Base-by-base conservation (phyloP, 2,329 filamentous ascomycete genomes). In the Eurotiales sp. region DNA sequence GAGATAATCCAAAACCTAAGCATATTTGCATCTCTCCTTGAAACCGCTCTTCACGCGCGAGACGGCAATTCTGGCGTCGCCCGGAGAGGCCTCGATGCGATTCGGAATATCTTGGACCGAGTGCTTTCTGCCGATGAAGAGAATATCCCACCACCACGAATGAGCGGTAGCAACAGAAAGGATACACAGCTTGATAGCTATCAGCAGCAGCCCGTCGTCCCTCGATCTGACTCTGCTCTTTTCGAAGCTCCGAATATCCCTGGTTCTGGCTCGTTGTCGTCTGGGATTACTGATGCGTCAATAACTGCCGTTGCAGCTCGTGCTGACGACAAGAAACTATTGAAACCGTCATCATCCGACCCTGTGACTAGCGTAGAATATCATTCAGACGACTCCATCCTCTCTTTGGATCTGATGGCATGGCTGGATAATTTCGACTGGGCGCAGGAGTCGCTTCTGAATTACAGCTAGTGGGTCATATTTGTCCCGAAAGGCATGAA, bases 1-100 rank as follows among this genome's bases (percentile, higher is more conserved):
- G 52, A 58, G 19, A 45, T 60, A 8, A 58, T 61, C 12, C 60
- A 62, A 22, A 57, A 61, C 4, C 50, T 62, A 3, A 58, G 55
- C 30, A 56, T 62, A 8, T 59, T 61, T 8, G 51, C 56, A 2
- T 47, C 58, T 5, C 44, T 56, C 4, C 8, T 58, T 8, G 54
- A 56, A 17, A 56, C 43, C 8, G 52, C 52, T 6, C 36, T 59
- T 5, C 44, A 44, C 10, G 30, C 41, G 5, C 46, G 50, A 14
- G 44, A 58, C 8, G 56, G 58, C 0, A 54, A 59, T 27, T 55
- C 53, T 23, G 50, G 51, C 4, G 51, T 54, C 2, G 46, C 48
- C 1, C 47, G 36, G 22, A 53, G 51, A 17, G 58, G 55, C 0
- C 42, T 54, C 7, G 45, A 43, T 22, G 48, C 52, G 3, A 58